Percentiles rank a stretch among this genome's conserved stretches.
phyloP scores from a whole-genome alignment of 805 yeast genomes.

The Sungouiella blattae region DNA sequence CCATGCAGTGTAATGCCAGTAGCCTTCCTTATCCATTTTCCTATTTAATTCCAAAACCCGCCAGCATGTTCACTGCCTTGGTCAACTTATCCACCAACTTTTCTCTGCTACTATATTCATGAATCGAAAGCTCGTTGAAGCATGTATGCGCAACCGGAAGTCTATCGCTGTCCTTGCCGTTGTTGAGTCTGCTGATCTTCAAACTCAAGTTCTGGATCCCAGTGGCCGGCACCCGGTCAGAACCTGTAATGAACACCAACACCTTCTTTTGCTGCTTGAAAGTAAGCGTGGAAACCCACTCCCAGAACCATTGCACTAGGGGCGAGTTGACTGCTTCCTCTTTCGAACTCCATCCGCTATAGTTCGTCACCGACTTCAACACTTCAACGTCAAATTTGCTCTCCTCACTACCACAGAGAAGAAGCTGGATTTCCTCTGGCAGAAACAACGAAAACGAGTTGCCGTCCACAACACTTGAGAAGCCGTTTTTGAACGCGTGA shows the following conservation, averaged over 20 bases:
- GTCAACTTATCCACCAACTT: constrained; percentile 55
- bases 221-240: constrained; percentile 89
- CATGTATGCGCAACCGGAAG: constrained; percentile 92
- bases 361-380: constrained; percentile 68
- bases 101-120: constrained; percentile 56
- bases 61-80: constrained; percentile 73
- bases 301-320: constrained; percentile 85
- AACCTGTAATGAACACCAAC: constrained; percentile 79
- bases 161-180: constrained; percentile 38
- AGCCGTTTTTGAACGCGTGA: constrained; percentile 63
- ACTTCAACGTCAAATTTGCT: constrained; percentile 61
- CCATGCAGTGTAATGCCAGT: no score
- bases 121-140: constrained; percentile 82
- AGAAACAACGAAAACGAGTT: constrained; percentile 76
- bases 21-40: no score
- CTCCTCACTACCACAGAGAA: constrained; percentile 75
- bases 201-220: constrained; percentile 77
- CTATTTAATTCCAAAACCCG: constrained; percentile 80
- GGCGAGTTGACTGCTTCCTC: constrained; percentile 35
- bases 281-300: constrained; percentile 50
- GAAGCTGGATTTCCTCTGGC: constrained; percentile 75
- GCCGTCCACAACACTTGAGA: constrained; percentile 72
- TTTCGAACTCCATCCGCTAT: constrained; percentile 54
- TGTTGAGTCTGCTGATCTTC: constrained; percentile 52
- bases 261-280: constrained; percentile 55